Conservation (phyloP, 352 stramenopile species). For the Phytophthora podocarpi region DNA sequence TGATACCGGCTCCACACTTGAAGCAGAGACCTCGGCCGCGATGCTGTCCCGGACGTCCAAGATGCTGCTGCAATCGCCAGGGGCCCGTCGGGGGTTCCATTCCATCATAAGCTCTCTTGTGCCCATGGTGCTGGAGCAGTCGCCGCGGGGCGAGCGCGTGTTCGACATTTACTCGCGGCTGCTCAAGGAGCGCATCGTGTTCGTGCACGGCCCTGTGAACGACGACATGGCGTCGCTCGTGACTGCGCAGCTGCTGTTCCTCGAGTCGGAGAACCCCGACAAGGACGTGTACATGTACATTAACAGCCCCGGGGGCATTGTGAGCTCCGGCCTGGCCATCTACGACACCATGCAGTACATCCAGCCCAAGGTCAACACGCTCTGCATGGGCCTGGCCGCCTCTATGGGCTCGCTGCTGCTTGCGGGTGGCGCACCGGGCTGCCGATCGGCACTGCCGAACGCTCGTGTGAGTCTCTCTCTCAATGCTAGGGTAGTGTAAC, state of each 20-base stretch:
- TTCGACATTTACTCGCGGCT: conserved; percentile 99
- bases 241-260: conserved; percentile 92
- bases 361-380: conserved; percentile 96
- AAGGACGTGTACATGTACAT: conserved; percentile 99
- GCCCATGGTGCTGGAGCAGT: conserved; percentile 95
- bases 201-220: conserved; percentile 94
- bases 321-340: conserved; percentile 97
- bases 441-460: conserved; percentile 93
- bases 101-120: conserved; percentile 78
- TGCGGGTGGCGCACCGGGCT: conserved; percentile 88
- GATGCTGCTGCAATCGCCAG: conserved; percentile 14
- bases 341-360: conserved; percentile 99
- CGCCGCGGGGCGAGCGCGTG: conserved; percentile 91
- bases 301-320: conserved; percentile 97
- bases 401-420: conserved; percentile 97
- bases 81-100: conserved; percentile 49
- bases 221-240: conserved; percentile 86
- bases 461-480: conserved; percentile 71
- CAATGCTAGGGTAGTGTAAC: background rate
- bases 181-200: conserved; percentile 98
- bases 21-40: conserved; percentile 16
- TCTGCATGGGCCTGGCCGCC: conserved; percentile 97
- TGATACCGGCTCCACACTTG: conserved; percentile 30
- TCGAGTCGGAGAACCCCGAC: conserved; percentile 95
- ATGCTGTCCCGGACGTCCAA: conserved; percentile 23